A percentile compares a stretch with the other conserved stretches of the same genome.
These are phyloP conservation scores for Hypoxylon lienhwacheense DNA, from an alignment of 495 filamentous ascomycete species.

Conservation along the genomic window DNA sequence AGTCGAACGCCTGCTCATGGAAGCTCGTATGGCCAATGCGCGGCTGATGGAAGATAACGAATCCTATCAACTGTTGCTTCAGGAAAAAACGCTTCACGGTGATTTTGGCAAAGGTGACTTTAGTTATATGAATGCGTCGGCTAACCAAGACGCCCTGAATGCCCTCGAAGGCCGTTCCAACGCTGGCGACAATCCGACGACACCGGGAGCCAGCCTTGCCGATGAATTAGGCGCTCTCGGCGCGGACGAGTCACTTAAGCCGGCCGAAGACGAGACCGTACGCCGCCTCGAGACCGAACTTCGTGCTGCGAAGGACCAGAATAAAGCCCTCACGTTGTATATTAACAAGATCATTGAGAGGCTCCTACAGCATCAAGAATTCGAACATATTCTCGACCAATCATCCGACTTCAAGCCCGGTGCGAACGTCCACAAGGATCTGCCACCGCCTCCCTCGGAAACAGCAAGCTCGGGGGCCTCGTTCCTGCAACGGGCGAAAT, in stretches of 20 bases:
- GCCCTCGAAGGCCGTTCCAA: slow-evolving; percentile 56
- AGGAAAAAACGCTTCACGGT: slow-evolving; percentile 90
- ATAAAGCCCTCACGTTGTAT: slow-evolving; percentile 94
- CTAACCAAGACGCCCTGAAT: slow-evolving; percentile 59
- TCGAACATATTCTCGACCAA: slow-evolving; percentile 88
- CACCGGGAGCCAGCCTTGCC: slow-evolving; percentile 69
- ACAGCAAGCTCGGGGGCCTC: slow-evolving; percentile 55
- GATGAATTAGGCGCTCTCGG: slow-evolving; percentile 72
- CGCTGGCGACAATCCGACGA: slow-evolving; percentile 42
- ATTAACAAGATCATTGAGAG: slow-evolving; percentile 98
- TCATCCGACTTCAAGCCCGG: slow-evolving; percentile 58
- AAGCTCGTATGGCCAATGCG: slow-evolving; percentile 91
- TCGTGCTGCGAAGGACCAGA: slow-evolving; percentile 84
- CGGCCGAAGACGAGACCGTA: slow-evolving; percentile 59
- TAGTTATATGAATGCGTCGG: slow-evolving; percentile 63
- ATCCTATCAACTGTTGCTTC: slow-evolving; percentile 91
- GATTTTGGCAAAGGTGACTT: slow-evolving; percentile 84
- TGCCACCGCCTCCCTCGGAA: slow-evolving; percentile 74
- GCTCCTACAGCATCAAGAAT: slow-evolving; percentile 88
- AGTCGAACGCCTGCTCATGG: slow-evolving; percentile 83
- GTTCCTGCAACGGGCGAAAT: slow-evolving; percentile 79
- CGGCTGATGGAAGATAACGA: slow-evolving; percentile 98
- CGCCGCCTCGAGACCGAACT: slow-evolving; percentile 77
- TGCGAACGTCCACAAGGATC: slow-evolving; percentile 73
- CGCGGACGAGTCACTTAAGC: slow-evolving; percentile 50